Base-by-base conservation (phyloP, 2,329 filamentous ascomycete genomes). In the Lachnellula occidentalis region DNA sequence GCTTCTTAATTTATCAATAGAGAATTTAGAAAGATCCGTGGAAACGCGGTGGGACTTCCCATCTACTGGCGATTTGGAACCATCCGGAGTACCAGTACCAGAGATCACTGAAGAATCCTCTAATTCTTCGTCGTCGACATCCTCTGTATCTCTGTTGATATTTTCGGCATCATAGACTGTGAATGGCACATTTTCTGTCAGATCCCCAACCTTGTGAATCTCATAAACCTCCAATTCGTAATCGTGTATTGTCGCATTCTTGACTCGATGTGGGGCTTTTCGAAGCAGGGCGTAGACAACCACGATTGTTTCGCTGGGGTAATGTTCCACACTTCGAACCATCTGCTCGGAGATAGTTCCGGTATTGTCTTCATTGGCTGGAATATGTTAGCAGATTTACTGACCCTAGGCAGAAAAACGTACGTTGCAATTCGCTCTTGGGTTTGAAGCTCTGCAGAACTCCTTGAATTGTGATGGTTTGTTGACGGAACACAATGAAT, bases 401-500 rank as follows among this genome's bases (percentile, higher is more conserved):
- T 41, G 6, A 19, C 4, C 19, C 19, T 17, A 34, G 11, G 27
- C 21, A 37, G 14, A 15, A 34, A 42, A 42, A 56, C 62, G 46
- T 57, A 65, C 65, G 57, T 52, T 50, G 15, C 11, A 59, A 43
- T 39, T 59, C 56, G 31, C 59, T 56, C 1, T 50, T 51, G 2
- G 58, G 55, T 21, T 59, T 62, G 50, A 64, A 66, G 27, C 58
- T 64, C 41, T 64, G 59, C 41, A 96, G 75, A 2, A 96, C 88
- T 58, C 90, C 91, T 71, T 96, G 92, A 50, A 96, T 82, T 22
- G 90, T 94, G 61, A 81, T 78, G 12, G 88, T 84, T 72, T 92
- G 87, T 72, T 96, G 90, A 53, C 92, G 86, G 67, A 96, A 87
- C 55, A 95, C 81, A 43, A 96, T 75, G 71, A 96, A 96, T 64